Evolutionary conservation across 352 stramenopile species (phyloP).

Genomic region (Phytophthora syringae): DNA sequence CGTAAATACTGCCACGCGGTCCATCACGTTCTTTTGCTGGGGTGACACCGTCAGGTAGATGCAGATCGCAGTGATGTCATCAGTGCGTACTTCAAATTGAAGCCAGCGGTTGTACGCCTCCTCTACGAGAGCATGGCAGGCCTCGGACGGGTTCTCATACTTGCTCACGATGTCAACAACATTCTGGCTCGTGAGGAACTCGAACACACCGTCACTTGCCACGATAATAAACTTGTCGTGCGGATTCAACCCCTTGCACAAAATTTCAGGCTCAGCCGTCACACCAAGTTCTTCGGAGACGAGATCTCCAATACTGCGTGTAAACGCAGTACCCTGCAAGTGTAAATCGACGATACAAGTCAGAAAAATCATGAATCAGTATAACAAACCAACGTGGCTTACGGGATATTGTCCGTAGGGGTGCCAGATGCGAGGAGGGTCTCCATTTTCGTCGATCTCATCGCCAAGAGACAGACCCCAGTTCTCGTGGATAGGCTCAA

Average conservation of each 20-base stretch:
- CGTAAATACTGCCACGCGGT: constrained; percentile 83
- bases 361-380: constrained; percentile 26
- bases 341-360: constrained; percentile 10
- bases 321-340: constrained; percentile 96
- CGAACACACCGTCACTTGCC: constrained; percentile 94
- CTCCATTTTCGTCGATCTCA: constrained; percentile 92
- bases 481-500: constrained; percentile 92
- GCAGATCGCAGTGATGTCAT: constrained; percentile 94
- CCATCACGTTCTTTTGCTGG: constrained; percentile 60
- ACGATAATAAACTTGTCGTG: constrained; percentile 94
- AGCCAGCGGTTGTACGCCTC: constrained; percentile 95
- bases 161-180: constrained; percentile 92
- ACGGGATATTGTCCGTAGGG: constrained; percentile 88
- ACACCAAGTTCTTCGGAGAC: constrained; percentile 93
- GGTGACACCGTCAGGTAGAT: constrained; percentile 84
- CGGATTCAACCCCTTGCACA: constrained; percentile 87
- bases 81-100: constrained; percentile 93
- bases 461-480: constrained; percentile 91
- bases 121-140: constrained; percentile 89
- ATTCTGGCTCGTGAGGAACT: constrained; percentile 95
- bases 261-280: constrained; percentile 92
- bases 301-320: constrained; percentile 96
- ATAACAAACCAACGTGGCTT: constrained; percentile 13
- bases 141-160: constrained; percentile 88
- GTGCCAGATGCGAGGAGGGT: constrained; percentile 93